phyloP scores from a whole-genome alignment of 2,329 filamentous ascomycete species.

The Aspergillus flavus region DNA sequence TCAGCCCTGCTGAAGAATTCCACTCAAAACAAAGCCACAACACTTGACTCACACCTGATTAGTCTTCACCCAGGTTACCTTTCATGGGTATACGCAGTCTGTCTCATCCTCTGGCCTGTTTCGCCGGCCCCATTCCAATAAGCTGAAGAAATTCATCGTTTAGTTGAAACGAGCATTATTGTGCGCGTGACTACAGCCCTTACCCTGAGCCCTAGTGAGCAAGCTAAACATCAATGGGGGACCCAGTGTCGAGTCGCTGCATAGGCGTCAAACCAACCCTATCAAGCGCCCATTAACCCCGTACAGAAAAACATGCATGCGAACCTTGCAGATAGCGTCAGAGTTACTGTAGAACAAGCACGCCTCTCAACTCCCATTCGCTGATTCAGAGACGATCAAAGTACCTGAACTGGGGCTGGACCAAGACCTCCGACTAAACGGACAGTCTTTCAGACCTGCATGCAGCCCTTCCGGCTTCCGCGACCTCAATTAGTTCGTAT shows the following conservation, averaged over 20 bases:
- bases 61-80: background rate
- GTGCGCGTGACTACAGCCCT: slow-evolving; percentile 2
- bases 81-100: background rate
- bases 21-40: background rate
- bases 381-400: background rate
- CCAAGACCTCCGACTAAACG: background rate
- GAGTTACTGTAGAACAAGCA: background rate
- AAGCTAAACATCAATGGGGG: background rate
- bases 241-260: background rate
- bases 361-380: background rate
- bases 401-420: background rate
- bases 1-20: slow-evolving; percentile 2
- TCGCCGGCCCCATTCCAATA: background rate
- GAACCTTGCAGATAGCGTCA: background rate
- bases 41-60: background rate
- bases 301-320: background rate
- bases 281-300: background rate
- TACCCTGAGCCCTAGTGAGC: slow-evolving; percentile 1
- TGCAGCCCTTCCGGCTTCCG: slow-evolving; percentile 3
- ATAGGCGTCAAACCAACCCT: background rate
- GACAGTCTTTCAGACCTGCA: background rate
- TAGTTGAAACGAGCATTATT: background rate
- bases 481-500: slow-evolving; percentile 1
- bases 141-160: background rate
- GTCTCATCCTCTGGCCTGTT: background rate